A percentile compares a stretch with the other conserved stretches of the same genome.
phyloP scores from a whole-genome alignment of 768 basidiomycete species.

The Lactifluus rugatus region DNA sequence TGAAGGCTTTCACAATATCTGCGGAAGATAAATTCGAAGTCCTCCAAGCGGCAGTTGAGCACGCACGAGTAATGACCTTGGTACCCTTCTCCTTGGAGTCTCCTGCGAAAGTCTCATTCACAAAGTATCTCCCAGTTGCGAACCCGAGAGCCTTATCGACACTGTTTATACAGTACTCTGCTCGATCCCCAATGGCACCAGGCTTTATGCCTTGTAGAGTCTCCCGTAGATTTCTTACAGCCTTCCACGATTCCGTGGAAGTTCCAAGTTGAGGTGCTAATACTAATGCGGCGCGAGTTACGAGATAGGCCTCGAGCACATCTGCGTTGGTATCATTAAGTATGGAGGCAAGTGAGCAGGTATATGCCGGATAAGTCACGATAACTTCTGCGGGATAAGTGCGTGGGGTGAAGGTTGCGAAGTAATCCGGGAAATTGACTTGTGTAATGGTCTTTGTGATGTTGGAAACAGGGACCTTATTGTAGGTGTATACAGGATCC shows the following conservation, averaged over 20 bases:
- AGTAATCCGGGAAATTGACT: constrained; percentile 77
- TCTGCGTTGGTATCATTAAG: constrained; percentile 57
- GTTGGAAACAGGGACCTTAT: constrained; percentile 62
- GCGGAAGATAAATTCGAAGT: neutral
- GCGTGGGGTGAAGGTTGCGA: constrained; percentile 75
- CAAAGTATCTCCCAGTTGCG: constrained; percentile 82
- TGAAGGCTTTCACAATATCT: constrained; percentile 80
- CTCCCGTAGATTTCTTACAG: constrained; percentile 60
- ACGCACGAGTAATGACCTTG: constrained; percentile 66
- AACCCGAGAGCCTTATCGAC: constrained; percentile 78
- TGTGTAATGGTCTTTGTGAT: constrained; percentile 62
- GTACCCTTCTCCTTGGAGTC: constrained; percentile 74
- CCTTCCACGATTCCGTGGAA: constrained; percentile 71
- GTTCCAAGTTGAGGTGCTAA: constrained; percentile 65
- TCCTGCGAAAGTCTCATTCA: constrained; percentile 70
- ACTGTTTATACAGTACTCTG: constrained; percentile 68
- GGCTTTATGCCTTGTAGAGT: constrained; percentile 75
- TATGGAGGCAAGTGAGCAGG: constrained; percentile 54
- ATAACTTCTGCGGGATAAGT: constrained; percentile 68
- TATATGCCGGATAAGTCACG: constrained; percentile 74
- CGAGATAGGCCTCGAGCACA: constrained; percentile 80
- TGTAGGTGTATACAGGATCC: constrained; percentile 84
- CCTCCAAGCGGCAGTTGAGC: too few relatives aligned
- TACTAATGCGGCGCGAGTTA: constrained; percentile 60
- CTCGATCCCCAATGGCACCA: constrained; percentile 73